Evolutionary conservation across 345 rosid species (phyloP).

Genomic region (Theobroma cacao): DNA sequence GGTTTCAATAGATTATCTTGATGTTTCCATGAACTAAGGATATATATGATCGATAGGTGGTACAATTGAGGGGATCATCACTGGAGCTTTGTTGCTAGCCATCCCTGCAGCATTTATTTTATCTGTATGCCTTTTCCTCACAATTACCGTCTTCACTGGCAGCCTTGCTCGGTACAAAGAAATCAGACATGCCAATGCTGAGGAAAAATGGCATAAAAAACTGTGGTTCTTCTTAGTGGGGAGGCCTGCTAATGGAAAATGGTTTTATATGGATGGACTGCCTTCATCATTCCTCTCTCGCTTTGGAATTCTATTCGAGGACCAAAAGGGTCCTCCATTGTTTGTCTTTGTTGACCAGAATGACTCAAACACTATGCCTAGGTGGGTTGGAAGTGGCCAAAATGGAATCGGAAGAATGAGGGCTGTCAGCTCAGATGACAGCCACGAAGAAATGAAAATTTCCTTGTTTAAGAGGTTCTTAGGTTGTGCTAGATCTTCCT

Average conservation of each 20-base stretch:
- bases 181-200: slow-evolving; percentile 19
- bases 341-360: slow-evolving; percentile 35
- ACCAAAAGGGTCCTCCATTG: slow-evolving; percentile 45
- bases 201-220: slow-evolving; percentile 32
- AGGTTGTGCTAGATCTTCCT: slow-evolving; percentile 47
- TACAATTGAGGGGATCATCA: slow-evolving; percentile 38
- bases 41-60: slow-evolving; percentile 33
- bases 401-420: slow-evolving; percentile 53
- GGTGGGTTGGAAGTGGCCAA: slow-evolving; percentile 35
- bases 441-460: slow-evolving; percentile 36
- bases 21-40: slow-evolving; percentile 12
- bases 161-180: slow-evolving; percentile 47
- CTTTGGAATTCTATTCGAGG: slow-evolving; percentile 43
- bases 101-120: slow-evolving; percentile 44
- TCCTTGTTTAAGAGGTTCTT: slow-evolving; percentile 21
- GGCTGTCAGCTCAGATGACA: slow-evolving; percentile 45
- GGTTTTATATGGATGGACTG: slow-evolving; percentile 47
- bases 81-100: slow-evolving; percentile 44
- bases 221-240: slow-evolving; percentile 34
- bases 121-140: slow-evolving; percentile 34
- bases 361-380: slow-evolving; percentile 33
- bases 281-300: slow-evolving; percentile 38
- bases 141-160: slow-evolving; percentile 32
- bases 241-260: slow-evolving; percentile 38
- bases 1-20: not conserved